Conservation (phyloP, 257 asterid species). For the Plectranthus barbatus region DNA sequence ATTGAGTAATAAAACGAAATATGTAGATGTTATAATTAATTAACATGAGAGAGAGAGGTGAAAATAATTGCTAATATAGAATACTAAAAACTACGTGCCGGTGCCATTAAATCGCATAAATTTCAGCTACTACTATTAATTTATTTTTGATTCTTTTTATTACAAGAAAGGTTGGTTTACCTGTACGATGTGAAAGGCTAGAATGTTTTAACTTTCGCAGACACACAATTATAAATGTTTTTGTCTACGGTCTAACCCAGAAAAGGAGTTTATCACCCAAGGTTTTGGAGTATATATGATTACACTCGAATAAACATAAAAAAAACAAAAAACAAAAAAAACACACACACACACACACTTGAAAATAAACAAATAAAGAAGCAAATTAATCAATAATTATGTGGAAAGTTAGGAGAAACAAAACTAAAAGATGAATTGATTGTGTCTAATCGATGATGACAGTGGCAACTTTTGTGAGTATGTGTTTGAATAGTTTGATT, state of each 20-base stretch:
- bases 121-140: not conserved
- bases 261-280: not conserved
- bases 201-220: not conserved
- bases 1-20: not conserved
- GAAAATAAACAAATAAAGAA: not conserved
- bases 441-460: not conserved
- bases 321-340: no score
- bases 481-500: no score
- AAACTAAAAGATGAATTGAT: not conserved
- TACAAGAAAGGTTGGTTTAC: not conserved
- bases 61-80: not conserved
- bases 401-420: not conserved
- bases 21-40: not conserved
- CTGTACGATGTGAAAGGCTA: not conserved
- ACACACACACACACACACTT: no score
- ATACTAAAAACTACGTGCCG: not conserved
- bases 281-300: not conserved
- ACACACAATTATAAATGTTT: not conserved
- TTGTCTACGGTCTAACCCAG: not conserved
- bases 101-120: not conserved
- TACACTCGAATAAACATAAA: no score
- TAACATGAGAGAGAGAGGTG: not conserved
- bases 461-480: no score
- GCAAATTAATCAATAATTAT: no score
- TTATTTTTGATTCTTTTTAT: not conserved